Evolutionary conservation across 768 basidiomycete species (phyloP).

Genomic region (Pleurotus salmoneostramineus): DNA sequence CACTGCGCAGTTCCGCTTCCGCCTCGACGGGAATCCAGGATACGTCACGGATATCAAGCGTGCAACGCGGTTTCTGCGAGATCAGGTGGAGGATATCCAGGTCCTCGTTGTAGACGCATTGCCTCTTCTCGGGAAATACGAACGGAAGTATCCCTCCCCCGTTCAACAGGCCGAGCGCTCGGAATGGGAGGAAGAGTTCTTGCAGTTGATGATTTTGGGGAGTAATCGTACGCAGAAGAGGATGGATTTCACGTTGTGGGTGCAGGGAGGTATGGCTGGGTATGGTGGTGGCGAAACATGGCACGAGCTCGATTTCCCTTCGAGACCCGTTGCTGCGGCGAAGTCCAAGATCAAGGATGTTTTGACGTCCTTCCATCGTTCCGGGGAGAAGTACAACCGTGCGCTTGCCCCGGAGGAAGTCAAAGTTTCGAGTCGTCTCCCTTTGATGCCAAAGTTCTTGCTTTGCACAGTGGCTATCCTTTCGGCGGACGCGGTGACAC

Average conservation of each 20-base stretch:
- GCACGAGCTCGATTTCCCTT: neutral
- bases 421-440: neutral
- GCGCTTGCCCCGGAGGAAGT: neutral
- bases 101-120: neutral
- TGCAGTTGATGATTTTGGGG: neutral
- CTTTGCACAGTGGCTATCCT: neutral
- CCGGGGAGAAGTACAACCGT: neutral
- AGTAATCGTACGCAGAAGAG: neutral
- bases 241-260: neutral
- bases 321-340: neutral
- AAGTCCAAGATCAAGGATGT: neutral
- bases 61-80: neutral
- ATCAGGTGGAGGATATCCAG: neutral
- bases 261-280: neutral
- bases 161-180: neutral
- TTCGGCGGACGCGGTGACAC: neutral
- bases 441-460: neutral
- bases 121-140: neutral
- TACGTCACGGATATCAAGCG: neutral
- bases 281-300: neutral
- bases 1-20: conserved; percentile 27
- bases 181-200: neutral
- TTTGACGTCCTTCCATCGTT: neutral
- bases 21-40: conserved; percentile 17
- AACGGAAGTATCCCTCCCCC: neutral